phyloP scores from a whole-genome alignment of 2,329 filamentous ascomycete genomes.

The Ambrosiella beaveri region DNA sequence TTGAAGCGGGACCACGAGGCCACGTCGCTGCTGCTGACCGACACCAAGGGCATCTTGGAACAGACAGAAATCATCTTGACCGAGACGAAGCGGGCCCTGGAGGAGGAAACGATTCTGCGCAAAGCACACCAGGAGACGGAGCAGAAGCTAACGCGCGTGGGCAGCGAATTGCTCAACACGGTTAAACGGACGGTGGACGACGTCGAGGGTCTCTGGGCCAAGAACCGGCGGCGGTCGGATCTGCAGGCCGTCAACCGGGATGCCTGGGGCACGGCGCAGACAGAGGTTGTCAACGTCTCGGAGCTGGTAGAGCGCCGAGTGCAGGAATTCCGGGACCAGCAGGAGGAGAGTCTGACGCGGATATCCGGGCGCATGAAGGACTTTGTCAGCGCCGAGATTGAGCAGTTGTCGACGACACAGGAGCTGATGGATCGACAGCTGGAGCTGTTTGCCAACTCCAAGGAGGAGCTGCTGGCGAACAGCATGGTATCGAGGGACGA shows the following conservation, averaged over 20 bases:
- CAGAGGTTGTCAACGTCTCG: constrained; percentile 60
- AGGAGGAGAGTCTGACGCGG: constrained; percentile 49
- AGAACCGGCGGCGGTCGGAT: constrained; percentile 71
- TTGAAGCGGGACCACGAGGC: constrained; percentile 81
- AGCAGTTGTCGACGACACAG: constrained; percentile 51
- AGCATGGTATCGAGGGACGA: constrained; percentile 57
- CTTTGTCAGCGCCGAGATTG: constrained; percentile 40
- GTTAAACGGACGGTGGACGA: constrained; percentile 63
- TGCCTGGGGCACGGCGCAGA: constrained; percentile 61
- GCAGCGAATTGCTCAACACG: constrained; percentile 59
- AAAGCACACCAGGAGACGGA: constrained; percentile 80
- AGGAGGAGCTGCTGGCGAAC: constrained; percentile 49
- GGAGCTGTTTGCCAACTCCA: constrained; percentile 47
- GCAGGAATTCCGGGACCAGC: constrained; percentile 52
- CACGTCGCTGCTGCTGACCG: constrained; percentile 53
- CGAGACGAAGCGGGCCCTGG: constrained; percentile 57
- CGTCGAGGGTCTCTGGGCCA: constrained; percentile 66
- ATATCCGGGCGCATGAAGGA: constrained; percentile 55
- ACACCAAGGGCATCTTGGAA: constrained; percentile 65
- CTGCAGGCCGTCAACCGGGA: constrained; percentile 64
- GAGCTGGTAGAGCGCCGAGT: constrained; percentile 60
- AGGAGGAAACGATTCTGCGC: constrained; percentile 62
- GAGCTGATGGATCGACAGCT: constrained; percentile 53
- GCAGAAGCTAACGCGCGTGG: constrained; percentile 53
- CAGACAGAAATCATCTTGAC: constrained; percentile 74